Base-by-base conservation (phyloP, 2,329 filamentous ascomycete species). In the Fusarium sp. region DNA sequence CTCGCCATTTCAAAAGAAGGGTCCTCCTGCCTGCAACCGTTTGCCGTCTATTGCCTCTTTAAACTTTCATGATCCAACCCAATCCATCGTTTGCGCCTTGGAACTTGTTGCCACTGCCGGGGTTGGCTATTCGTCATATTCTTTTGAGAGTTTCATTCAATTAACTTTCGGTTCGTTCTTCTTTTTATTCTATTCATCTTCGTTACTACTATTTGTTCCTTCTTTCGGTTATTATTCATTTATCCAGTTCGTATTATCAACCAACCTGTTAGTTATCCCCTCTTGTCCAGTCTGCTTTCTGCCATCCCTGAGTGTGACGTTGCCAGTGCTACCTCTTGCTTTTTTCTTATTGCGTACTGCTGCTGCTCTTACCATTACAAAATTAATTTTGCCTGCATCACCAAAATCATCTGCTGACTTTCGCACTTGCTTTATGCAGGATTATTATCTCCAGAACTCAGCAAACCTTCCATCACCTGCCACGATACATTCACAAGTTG, bases 1-100 rank as follows among this genome's bases (percentile, higher is more conserved):
- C 59, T 62, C 37, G 59, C 28, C 45, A 23, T 53, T 62, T 68
- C 40, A 65, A 66, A 69, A 63, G 58, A 56, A 63, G 59, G 60
- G 55, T 57, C 55, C 55, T 63, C 58, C 59, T 63, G 55, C 43
- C 63, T 68, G 68, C 68, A 70, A 70, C 59, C 68, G 68, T 66
- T 66, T 49, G 63, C 48, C 34, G 23, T 54, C 28, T 48, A 37
- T 71, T 51, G 67, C 67, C 68, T 68, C 58, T 55, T 55, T 48
- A 48, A 45, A 59, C 50, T 67, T 67, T 55, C 67, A 60, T 60
- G 42, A 58, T 42, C 49, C 32, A 42, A 41, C 32, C 49, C 42
- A 21, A 45, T 45, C 42, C 14, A 42, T 57, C 49, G 67, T 68
- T 70, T 71, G 63, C 68, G 53, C 59, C 66, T 71, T 68, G 67